A percentile compares a stretch with the other conserved stretches of the same genome.
Evolutionary conservation across 805 yeast genomes (phyloP).

Genomic region (Ogataea philodendri): DNA sequence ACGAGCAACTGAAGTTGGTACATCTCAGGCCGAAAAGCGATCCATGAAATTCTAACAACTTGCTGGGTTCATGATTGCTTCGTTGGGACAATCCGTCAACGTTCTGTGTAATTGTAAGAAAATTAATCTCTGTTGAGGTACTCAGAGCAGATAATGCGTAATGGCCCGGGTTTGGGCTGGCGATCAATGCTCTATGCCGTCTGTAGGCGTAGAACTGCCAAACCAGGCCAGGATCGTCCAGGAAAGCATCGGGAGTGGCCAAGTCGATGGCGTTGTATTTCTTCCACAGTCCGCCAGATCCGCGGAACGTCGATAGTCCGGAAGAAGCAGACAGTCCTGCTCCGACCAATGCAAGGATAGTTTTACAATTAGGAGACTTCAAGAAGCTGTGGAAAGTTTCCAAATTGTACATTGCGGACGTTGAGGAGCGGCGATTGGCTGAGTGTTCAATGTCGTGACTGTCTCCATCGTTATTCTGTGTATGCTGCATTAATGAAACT

Average conservation of each 20-base stretch:
- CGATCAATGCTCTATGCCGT: constrained; percentile 59
- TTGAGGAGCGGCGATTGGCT: too few species aligned
- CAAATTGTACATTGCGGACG: too few species aligned
- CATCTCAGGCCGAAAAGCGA: constrained; percentile 70
- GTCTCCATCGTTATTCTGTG: constrained; percentile 2
- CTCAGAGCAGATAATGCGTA: constrained; percentile 64
- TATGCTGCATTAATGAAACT: constrained; percentile 1
- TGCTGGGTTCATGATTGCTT: constrained; percentile 55
- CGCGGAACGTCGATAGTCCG: constrained; percentile 73
- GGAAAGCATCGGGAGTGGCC: constrained; percentile 91
- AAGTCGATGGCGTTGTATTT: constrained; percentile 75
- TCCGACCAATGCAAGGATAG: constrained; percentile 67
- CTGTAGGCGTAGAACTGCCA: constrained; percentile 86
- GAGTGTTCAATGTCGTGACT: too few species aligned
- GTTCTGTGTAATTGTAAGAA: constrained; percentile 76
- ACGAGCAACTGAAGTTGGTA: constrained; percentile 72
- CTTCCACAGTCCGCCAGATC: constrained; percentile 74
- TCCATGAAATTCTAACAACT: constrained; percentile 76
- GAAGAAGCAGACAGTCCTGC: constrained; percentile 80
- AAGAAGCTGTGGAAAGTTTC: constrained; percentile 46
- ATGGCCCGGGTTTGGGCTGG: constrained; percentile 76
- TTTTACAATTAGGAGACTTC: constrained; percentile 37
- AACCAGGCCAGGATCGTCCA: constrained; percentile 77
- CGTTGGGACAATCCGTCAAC: constrained; percentile 73
- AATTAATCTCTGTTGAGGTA: constrained; percentile 35